A percentile compares a stretch with the other conserved stretches of the same genome.
Conservation (phyloP, 2,329 filamentous ascomycete genomes). For the Arthrobotrys entomopaga region DNA sequence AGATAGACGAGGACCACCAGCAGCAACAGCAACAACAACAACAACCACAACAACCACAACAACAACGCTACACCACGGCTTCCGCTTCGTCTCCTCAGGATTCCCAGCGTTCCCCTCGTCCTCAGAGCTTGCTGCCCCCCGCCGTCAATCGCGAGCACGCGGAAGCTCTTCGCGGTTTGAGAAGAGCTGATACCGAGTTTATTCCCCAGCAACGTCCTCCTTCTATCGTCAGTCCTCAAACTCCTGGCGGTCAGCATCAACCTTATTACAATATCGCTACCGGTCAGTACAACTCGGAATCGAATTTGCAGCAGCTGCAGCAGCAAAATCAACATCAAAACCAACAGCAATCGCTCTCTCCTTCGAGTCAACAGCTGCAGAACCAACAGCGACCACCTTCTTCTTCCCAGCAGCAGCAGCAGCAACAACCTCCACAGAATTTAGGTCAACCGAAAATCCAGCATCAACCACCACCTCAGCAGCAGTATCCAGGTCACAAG, state of each 20-base stretch:
- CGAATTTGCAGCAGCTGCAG: constrained; percentile 36
- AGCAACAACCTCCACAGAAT: constrained; percentile 59
- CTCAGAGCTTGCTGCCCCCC: constrained; percentile 50
- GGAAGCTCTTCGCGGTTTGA: constrained; percentile 51
- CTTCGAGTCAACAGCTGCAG: constrained; percentile 45
- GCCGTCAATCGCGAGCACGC: constrained; percentile 39
- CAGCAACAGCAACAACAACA: background rate
- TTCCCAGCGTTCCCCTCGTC: constrained; percentile 33
- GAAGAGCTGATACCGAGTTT: constrained; percentile 51
- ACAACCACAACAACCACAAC: background rate
- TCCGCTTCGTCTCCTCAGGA: background rate
- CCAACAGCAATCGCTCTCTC: background rate
- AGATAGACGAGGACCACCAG: constrained; percentile 31
- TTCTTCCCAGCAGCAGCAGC: constrained; percentile 1
- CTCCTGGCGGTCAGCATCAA: constrained; percentile 24
- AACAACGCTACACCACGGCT: background rate
- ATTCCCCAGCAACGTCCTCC: constrained; percentile 53
- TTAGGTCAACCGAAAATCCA: constrained; percentile 58
- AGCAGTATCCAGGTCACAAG: constrained; percentile 63
- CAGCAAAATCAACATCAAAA: no score
- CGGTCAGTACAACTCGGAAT: constrained; percentile 54
- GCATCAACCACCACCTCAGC: constrained; percentile 58
- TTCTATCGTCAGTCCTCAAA: constrained; percentile 33
- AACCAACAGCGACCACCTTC: constrained; percentile 59
- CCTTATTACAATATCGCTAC: constrained; percentile 57